These are phyloP conservation scores for Volutella citrinella DNA, from an alignment of 2,329 filamentous ascomycete species.

Conservation along the genomic window DNA sequence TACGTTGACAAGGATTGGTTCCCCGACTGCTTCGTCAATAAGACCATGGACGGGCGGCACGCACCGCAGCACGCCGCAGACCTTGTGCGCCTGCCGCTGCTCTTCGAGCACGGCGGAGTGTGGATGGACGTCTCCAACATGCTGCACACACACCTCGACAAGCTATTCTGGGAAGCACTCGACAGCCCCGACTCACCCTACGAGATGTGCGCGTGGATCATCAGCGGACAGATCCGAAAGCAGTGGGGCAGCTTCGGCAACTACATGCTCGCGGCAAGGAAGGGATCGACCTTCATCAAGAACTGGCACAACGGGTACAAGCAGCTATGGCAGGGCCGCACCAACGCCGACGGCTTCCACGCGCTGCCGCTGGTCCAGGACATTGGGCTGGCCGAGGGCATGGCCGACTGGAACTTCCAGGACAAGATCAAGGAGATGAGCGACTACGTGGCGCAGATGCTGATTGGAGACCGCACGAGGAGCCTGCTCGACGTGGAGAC, in stretches of 20 bases:
- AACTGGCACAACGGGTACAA: slow-evolving; percentile 39
- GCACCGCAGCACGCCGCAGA: slow-evolving; percentile 45
- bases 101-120: slow-evolving; percentile 40
- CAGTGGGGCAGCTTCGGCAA: slow-evolving; percentile 37
- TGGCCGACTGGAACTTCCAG: slow-evolving; percentile 12
- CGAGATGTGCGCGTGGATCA: slow-evolving; percentile 33
- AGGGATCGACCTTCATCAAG: slow-evolving; percentile 39
- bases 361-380: slow-evolving; percentile 26
- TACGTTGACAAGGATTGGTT: no score
- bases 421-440: slow-evolving; percentile 27
- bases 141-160: slow-evolving; percentile 38
- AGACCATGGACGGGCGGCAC: no score
- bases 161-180: slow-evolving; percentile 41
- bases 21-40: no score
- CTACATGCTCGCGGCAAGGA: slow-evolving; percentile 40
- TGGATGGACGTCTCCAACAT: slow-evolving; percentile 43
- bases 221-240: slow-evolving; percentile 30
- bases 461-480: slow-evolving; percentile 31
- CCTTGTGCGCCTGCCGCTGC: slow-evolving; percentile 40
- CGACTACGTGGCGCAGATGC: slow-evolving; percentile 36
- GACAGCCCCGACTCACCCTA: slow-evolving; percentile 33
- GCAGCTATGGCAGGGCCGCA: slow-evolving; percentile 32
- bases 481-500: slow-evolving; percentile 29
- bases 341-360: slow-evolving; percentile 32
- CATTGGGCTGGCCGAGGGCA: slow-evolving; percentile 29